Percentiles rank a stretch among this genome's conserved stretches.
These are phyloP conservation scores for Salix koriyanagi DNA, from an alignment of 345 rosid genomes.

Conservation along the genomic window DNA sequence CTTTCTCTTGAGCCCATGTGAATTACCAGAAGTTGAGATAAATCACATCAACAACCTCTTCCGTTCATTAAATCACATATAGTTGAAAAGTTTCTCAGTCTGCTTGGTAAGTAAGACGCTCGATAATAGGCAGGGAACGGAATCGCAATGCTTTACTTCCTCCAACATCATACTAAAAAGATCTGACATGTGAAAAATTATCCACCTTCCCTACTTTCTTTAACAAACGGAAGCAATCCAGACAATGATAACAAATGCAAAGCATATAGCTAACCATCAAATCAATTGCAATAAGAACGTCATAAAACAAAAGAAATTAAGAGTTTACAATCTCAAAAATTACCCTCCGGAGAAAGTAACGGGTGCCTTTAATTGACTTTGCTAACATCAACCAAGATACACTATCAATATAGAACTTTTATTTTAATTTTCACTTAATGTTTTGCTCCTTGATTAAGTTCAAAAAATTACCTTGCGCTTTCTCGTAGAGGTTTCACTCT, in stretches of 20 bases:
- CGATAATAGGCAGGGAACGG: not conserved
- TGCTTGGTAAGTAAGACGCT: not conserved
- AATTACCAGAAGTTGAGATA: not conserved
- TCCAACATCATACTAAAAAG: not conserved
- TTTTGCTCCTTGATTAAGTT: not conserved
- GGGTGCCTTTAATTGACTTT: not conserved
- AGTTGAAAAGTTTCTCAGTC: not conserved
- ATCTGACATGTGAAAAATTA: not conserved
- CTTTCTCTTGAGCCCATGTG: not conserved
- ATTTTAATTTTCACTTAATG: not conserved
- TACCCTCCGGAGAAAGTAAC: not conserved
- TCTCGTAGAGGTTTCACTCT: constrained; percentile 17
- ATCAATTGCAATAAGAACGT: not conserved
- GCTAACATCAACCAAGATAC: not conserved
- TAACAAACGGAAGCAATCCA: not conserved
- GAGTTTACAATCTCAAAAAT: not conserved
- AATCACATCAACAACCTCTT: not conserved
- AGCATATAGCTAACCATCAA: not conserved
- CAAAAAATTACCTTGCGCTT: constrained; percentile 42
- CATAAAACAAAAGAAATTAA: not conserved
- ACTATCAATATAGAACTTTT: not conserved
- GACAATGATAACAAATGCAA: not conserved
- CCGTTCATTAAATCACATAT: not conserved
- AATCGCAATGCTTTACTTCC: not conserved
- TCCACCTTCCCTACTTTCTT: not conserved